phyloP scores from a whole-genome alignment of 306 rosid species.

The Gillenia trifoliata region DNA sequence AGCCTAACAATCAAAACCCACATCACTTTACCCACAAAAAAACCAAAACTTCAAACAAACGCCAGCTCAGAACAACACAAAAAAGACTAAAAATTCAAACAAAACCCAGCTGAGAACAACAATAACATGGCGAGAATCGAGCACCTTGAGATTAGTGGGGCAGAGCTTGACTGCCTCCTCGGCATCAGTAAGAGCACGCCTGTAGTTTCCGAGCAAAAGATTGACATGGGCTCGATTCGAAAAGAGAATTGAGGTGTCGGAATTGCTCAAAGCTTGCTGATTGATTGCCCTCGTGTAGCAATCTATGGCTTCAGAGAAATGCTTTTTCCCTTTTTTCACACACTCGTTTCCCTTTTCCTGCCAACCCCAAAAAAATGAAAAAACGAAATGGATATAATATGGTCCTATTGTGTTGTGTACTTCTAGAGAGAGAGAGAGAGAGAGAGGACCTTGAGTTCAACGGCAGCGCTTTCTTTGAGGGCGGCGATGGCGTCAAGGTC shows the following conservation, averaged over 20 bases:
- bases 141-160: constrained; percentile 74
- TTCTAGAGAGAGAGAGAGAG: background rate
- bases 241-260: constrained; percentile 59
- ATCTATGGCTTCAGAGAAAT: constrained; percentile 80
- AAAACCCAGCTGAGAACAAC: background rate
- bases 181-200: constrained; percentile 79
- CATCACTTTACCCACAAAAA: constrained; percentile 1
- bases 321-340: constrained; percentile 74
- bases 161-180: constrained; percentile 64
- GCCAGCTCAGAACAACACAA: constrained; percentile 9
- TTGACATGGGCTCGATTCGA: constrained; percentile 84
- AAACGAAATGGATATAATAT: background rate
- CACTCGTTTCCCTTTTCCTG: constrained; percentile 87
- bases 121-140: constrained; percentile 1
- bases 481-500: constrained; percentile 94
- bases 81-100: background rate
- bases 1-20: constrained; percentile 45
- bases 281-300: constrained; percentile 81
- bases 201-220: constrained; percentile 70
- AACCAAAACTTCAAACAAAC: constrained; percentile 1
- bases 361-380: background rate
- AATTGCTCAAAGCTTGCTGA: constrained; percentile 58
- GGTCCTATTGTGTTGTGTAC: too few relatives aligned
- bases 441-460: constrained; percentile 63
- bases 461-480: constrained; percentile 68